A percentile compares a stretch with the other conserved stretches of the same genome.
These are phyloP conservation scores for Apiospora koreana DNA, from an alignment of 2,329 filamentous ascomycete species.

Conservation along the genomic window DNA sequence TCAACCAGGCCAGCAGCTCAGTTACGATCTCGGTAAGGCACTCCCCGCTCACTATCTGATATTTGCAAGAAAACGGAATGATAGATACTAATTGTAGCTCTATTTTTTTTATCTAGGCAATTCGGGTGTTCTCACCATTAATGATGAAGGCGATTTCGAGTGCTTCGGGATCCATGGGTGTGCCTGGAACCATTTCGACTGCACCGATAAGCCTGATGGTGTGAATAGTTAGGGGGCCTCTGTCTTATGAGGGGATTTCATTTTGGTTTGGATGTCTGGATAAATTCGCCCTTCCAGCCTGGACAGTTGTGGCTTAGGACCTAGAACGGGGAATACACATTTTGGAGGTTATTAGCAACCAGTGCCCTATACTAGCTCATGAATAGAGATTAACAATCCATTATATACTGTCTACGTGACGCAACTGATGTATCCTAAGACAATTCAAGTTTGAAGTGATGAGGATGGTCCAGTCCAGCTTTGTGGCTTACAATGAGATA, in stretches of 20 bases:
- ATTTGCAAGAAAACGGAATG: neutral
- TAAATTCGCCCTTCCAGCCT: neutral
- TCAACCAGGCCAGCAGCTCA: neutral
- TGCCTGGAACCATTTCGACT: neutral
- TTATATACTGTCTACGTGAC: too few relatives aligned
- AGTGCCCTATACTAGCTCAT: rapidly evolving
- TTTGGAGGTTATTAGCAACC: too few relatives aligned
- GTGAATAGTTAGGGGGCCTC: neutral
- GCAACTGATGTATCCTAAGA: too few relatives aligned
- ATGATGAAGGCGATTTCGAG: neutral
- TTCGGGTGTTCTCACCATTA: neutral
- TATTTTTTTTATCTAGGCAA: neutral
- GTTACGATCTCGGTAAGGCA: neutral
- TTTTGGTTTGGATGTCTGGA: neutral
- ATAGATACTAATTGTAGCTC: neutral
- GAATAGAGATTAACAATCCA: neutral
- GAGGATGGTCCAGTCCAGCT: too few relatives aligned
- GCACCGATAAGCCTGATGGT: neutral
- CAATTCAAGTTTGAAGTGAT: too few relatives aligned
- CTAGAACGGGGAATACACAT: too few relatives aligned
- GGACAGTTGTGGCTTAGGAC: neutral
- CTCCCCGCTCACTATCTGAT: neutral
- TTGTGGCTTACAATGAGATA: too few relatives aligned
- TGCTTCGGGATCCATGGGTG: neutral
- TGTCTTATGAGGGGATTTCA: neutral